phyloP scores from a whole-genome alignment of 306 rosid species.

The Malus orientalis region DNA sequence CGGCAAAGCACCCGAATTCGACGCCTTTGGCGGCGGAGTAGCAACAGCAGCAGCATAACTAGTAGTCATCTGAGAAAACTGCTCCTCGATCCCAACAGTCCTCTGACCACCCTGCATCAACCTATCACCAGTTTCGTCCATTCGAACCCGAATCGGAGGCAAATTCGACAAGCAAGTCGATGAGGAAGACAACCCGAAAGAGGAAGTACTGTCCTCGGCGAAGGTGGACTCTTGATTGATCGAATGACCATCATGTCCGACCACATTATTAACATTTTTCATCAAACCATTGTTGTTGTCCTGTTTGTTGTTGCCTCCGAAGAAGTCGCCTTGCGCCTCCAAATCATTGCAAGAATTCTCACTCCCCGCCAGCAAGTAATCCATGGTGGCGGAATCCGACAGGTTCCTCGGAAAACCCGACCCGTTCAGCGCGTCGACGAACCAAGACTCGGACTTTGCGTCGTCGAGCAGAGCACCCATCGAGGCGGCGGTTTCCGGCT shows the following conservation, averaged over 20 bases:
- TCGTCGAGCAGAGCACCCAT: slow-evolving; percentile 80
- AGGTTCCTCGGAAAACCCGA: slow-evolving; percentile 44
- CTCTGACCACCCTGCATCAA: slow-evolving; percentile 46
- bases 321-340: slow-evolving; percentile 37
- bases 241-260: slow-evolving; percentile 32
- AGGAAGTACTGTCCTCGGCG: slow-evolving; percentile 42
- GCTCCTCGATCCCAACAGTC: slow-evolving; percentile 55
- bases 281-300: slow-evolving; percentile 16
- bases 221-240: slow-evolving; percentile 41
- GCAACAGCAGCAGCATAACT: slow-evolving; percentile 34
- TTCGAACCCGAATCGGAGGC: slow-evolving; percentile 80
- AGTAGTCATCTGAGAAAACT: slow-evolving; percentile 47
- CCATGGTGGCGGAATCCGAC: slow-evolving; percentile 60
- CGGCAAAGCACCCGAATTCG: slow-evolving; percentile 8
- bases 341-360: slow-evolving; percentile 60
- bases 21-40: slow-evolving; percentile 25
- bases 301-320: slow-evolving; percentile 29
- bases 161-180: slow-evolving; percentile 66
- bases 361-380: slow-evolving; percentile 44
- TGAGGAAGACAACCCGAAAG: slow-evolving; percentile 51
- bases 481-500: slow-evolving; percentile 70
- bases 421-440: slow-evolving; percentile 82
- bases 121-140: slow-evolving; percentile 40
- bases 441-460: slow-evolving; percentile 86
- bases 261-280: slow-evolving; percentile 5